phyloP scores from a whole-genome alignment of 495 filamentous ascomycete species.

The Daldinia decipiens region DNA sequence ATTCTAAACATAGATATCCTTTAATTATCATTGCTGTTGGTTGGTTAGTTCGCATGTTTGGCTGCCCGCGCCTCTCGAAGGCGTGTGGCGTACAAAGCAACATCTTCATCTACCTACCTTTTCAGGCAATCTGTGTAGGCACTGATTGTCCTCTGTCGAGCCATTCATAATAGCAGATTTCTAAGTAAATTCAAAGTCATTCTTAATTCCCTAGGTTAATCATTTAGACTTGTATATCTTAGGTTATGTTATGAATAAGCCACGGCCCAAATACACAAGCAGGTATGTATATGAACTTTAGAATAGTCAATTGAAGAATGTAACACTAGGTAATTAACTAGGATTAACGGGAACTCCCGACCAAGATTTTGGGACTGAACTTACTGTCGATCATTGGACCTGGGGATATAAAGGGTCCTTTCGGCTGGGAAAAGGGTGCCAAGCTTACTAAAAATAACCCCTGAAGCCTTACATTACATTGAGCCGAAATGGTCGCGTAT shows the following conservation, averaged over 20 bases:
- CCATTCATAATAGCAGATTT: background rate
- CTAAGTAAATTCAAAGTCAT: too few species aligned
- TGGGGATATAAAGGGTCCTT: background rate
- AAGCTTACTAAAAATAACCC: constrained; percentile 3
- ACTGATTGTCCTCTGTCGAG: background rate
- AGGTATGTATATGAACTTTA: too few species aligned
- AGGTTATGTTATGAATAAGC: too few species aligned
- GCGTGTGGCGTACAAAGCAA: background rate
- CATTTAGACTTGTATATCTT: too few species aligned
- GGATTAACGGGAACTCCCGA: background rate
- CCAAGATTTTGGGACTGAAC: background rate
- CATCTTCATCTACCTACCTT: background rate
- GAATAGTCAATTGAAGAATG: too few species aligned
- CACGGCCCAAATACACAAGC: too few species aligned
- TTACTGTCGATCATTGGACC: background rate
- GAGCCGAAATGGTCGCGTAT: background rate
- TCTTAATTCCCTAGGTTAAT: too few species aligned
- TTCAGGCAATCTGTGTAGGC: background rate
- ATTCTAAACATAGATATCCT: background rate
- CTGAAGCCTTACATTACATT: background rate
- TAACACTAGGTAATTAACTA: too few species aligned
- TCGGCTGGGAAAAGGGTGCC: background rate
- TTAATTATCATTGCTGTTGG: background rate
- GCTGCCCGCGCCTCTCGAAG: background rate
- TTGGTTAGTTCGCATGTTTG: background rate